A percentile compares a stretch with the other conserved stretches of the same genome.
phyloP scores from a whole-genome alignment of 2,329 filamentous ascomycete species.

The Rhinocladiella similis region DNA sequence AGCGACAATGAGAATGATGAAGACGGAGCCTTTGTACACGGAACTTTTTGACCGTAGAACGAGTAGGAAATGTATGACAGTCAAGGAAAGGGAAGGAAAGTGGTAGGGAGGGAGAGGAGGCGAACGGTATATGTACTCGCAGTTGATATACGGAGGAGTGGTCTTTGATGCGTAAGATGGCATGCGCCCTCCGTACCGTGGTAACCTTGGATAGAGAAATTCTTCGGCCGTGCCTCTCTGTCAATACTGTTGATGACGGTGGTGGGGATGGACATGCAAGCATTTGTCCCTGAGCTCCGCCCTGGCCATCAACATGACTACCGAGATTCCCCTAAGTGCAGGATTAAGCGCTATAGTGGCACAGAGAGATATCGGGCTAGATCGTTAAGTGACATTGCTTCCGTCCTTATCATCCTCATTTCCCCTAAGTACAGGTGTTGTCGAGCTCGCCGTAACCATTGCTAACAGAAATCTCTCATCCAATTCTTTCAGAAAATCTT shows the following conservation, averaged over 20 bases:
- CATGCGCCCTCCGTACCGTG: background rate
- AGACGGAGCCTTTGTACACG: background rate
- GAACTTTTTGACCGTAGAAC: background rate
- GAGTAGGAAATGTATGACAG: background rate
- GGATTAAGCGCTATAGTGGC: constrained; percentile 25
- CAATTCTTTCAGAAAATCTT: background rate
- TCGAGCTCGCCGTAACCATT: constrained; percentile 19
- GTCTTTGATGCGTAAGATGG: background rate
- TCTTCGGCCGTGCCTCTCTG: too few relatives aligned
- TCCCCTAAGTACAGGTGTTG: constrained; percentile 29
- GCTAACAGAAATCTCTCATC: constrained; percentile 17
- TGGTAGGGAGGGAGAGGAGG: background rate
- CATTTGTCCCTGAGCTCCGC: background rate
- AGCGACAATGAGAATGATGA: background rate
- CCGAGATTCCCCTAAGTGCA: constrained; percentile 30
- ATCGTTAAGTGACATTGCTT: constrained; percentile 26
- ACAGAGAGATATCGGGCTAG: constrained; percentile 13
- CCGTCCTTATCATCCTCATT: constrained; percentile 22
- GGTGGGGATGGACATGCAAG: background rate
- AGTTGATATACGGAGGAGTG: too few relatives aligned
- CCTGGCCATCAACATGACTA: too few relatives aligned
- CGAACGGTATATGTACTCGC: background rate
- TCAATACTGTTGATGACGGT: background rate
- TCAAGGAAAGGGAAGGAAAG: background rate
- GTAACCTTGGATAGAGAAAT: too few relatives aligned